Evolutionary conservation across 2,329 filamentous ascomycete genomes (phyloP).

Genomic region (Ophiostoma fasciatum): DNA sequence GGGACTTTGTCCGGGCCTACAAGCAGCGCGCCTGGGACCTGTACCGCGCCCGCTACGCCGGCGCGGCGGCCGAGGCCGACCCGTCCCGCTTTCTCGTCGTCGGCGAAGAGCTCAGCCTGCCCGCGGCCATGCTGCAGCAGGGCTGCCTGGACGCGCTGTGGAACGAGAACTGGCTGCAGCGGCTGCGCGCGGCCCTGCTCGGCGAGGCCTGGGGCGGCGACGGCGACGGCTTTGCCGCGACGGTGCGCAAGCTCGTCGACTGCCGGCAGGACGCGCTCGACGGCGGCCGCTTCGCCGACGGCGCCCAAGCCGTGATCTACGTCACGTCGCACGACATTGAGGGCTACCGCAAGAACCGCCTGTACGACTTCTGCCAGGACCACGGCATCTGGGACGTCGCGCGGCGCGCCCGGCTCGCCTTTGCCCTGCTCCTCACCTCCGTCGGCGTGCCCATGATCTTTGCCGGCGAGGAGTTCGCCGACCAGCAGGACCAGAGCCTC

Average conservation of each 20-base stretch:
- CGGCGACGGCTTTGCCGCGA: constrained; percentile 14
- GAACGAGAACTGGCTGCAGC: constrained; percentile 15
- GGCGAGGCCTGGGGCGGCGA: constrained; percentile 10
- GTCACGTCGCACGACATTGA: constrained; percentile 16
- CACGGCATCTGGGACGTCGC: constrained; percentile 11
- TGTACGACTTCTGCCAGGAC: constrained; percentile 13
- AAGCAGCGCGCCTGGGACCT: constrained; percentile 13
- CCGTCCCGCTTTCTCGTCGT: constrained; percentile 13
- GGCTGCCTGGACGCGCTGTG: constrained; percentile 13
- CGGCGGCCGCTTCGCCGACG: constrained; percentile 10
- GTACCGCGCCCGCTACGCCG: constrained; percentile 5
- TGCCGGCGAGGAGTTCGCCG: constrained; percentile 16
- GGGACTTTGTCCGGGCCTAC: constrained; percentile 15
- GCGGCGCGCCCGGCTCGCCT: constrained; percentile 12
- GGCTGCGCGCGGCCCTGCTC: constrained; percentile 11
- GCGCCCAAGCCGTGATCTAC: constrained; percentile 15
- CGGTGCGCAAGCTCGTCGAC: constrained; percentile 13
- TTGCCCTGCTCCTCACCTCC: constrained; percentile 14
- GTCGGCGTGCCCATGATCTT: constrained; percentile 17
- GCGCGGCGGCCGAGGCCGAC: constrained; percentile 1
- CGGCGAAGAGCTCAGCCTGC: constrained; percentile 15
- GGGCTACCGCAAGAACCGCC: constrained; percentile 13
- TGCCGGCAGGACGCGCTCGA: constrained; percentile 9
- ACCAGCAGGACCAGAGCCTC: constrained; percentile 14
- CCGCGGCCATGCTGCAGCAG: constrained; percentile 10